Conservation (phyloP, 176 grass and related monocot genomes). For the Bromus sterilis region DNA sequence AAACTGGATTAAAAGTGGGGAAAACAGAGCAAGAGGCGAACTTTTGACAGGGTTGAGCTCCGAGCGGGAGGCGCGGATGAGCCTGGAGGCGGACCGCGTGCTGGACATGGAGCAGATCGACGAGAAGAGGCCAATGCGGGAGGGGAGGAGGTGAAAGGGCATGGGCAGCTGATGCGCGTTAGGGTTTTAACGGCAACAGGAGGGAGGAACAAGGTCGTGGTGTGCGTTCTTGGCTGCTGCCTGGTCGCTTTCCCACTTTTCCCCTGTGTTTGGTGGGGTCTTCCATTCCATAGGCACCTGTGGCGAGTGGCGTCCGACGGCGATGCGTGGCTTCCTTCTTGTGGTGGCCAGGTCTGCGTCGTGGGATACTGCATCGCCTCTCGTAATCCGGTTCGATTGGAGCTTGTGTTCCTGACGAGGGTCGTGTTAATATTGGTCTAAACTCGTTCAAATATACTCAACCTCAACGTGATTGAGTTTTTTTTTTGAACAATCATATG, state of each 20-base stretch:
- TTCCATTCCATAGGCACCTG: too few species aligned
- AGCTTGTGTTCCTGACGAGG: too few species aligned
- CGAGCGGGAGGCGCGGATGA: neutral
- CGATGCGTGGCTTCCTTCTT: neutral
- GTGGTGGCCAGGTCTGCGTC: neutral
- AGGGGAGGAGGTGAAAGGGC: neutral
- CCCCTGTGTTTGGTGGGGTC: neutral
- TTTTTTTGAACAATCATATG: too few species aligned
- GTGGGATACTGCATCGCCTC: neutral
- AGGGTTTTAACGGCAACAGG: neutral
- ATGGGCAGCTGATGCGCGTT: slow-evolving; percentile 1
- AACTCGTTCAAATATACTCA: too few species aligned
- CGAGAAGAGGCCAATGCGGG: slow-evolving; percentile 15
- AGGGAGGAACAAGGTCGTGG: neutral
- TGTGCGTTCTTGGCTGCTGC: neutral
- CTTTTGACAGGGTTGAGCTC: neutral
- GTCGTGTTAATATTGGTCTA: too few species aligned
- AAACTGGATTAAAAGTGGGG: neutral
- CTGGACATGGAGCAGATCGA: neutral
- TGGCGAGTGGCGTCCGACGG: neutral
- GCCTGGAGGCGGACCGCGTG: neutral
- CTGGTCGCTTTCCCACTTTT: neutral
- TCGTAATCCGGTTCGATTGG: too few species aligned
- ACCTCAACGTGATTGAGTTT: too few species aligned
- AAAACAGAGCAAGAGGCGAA: neutral